Evolutionary conservation across 2,329 filamentous ascomycete species (phyloP).

Genomic region (Penicillium crustosum): DNA sequence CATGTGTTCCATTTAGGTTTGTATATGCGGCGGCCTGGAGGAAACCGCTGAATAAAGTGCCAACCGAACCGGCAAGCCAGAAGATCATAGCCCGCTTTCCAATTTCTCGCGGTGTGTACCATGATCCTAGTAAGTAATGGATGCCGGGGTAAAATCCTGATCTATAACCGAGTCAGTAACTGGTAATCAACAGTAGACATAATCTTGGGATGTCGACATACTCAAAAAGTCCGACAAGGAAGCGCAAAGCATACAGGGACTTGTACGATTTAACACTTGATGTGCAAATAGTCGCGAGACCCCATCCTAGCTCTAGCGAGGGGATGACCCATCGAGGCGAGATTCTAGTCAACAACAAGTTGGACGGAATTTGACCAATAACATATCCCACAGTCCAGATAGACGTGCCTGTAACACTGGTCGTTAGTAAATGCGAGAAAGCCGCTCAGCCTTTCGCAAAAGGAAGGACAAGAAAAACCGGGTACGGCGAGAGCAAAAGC

Average conservation of each 20-base stretch:
- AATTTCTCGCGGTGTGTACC: slow-evolving; percentile 28
- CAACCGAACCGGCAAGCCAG: slow-evolving; percentile 23
- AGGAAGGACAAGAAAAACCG: neutral
- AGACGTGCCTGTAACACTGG: slow-evolving; percentile 22
- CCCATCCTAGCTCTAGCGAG: slow-evolving; percentile 37
- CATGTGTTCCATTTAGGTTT: slow-evolving; percentile 24
- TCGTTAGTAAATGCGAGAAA: neutral
- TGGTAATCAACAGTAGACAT: neutral
- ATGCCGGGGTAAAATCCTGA: slow-evolving; percentile 29
- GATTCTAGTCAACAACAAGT: slow-evolving; percentile 48
- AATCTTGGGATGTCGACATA: neutral
- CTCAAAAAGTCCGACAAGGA: slow-evolving; percentile 34
- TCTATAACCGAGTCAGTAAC: neutral
- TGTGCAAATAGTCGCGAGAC: slow-evolving; percentile 23
- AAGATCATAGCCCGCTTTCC: slow-evolving; percentile 28
- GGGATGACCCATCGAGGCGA: slow-evolving; percentile 48
- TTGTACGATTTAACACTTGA: slow-evolving; percentile 27
- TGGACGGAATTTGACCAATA: slow-evolving; percentile 46
- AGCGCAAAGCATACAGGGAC: slow-evolving; percentile 24
- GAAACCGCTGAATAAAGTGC: slow-evolving; percentile 26
- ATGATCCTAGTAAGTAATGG: slow-evolving; percentile 29
- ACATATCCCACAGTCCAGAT: slow-evolving; percentile 51
- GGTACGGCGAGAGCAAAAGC: neutral
- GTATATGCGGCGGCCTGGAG: slow-evolving; percentile 25
- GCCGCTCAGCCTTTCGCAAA: neutral